Conservation (phyloP, 2,329 filamentous ascomycete species). For the Graphiopsis chlorocephala region DNA sequence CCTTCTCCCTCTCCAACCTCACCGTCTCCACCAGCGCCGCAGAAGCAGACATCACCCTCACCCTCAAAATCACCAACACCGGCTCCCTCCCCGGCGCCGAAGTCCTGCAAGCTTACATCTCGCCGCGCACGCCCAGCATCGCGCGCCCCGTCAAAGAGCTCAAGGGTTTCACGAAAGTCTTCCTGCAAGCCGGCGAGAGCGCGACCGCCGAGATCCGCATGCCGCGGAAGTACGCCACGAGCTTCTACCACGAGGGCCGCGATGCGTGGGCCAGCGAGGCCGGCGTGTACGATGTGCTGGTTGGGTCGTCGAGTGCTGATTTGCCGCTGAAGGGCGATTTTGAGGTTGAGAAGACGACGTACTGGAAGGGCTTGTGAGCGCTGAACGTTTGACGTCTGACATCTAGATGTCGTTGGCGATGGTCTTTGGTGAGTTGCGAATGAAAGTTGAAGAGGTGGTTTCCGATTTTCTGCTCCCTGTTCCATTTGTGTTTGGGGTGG, state of each 20-base stretch:
- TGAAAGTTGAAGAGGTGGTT: background rate
- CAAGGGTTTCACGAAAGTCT: conserved; percentile 66
- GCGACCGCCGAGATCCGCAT: conserved; percentile 57
- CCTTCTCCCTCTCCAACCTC: conserved; percentile 62
- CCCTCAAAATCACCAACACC: conserved; percentile 54
- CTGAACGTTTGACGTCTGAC: background rate
- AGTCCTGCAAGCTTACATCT: conserved; percentile 66
- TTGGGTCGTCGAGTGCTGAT: conserved; percentile 57
- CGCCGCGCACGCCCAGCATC: conserved; percentile 61
- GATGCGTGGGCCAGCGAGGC: conserved; percentile 65
- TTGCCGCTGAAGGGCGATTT: conserved; percentile 54
- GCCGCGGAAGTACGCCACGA: conserved; percentile 62
- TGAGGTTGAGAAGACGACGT: conserved; percentile 59
- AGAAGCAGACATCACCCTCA: conserved; percentile 47
- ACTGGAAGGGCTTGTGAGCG: conserved; percentile 58
- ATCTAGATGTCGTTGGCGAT: background rate
- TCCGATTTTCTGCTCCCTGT: background rate
- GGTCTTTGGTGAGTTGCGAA: too few species aligned
- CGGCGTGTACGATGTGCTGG: conserved; percentile 62
- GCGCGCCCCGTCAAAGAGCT: conserved; percentile 68
- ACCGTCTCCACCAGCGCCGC: conserved; percentile 45
- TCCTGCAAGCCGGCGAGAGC: conserved; percentile 56
- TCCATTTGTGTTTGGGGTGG: background rate
- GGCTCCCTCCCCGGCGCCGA: conserved; percentile 59
- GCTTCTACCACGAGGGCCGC: conserved; percentile 68